Base-by-base conservation (phyloP, 1,284 basidiomycete genomes). In the Cutaneotrichosporon dermatis region DNA sequence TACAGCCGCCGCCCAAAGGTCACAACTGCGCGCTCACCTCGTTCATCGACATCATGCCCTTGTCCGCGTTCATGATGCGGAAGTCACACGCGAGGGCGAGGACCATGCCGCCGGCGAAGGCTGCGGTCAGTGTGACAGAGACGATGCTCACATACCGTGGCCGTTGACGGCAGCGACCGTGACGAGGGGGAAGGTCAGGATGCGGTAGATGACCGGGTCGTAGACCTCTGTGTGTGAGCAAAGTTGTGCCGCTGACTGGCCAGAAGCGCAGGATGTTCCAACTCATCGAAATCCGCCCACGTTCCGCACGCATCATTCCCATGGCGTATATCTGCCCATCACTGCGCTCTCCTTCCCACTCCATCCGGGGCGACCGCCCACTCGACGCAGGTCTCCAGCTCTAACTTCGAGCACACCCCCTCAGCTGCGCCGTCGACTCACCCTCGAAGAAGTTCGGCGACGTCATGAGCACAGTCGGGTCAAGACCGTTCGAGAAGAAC, bases 21-120 rank as follows among this genome's bases (percentile, higher is more conserved):
- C 25, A 25, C 25, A 25, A 25, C 3, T 13, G 39, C 6, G 10
- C 2, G 65, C 75, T 63, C 63, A 90, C 88, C 80, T 97, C 93
- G 73, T 96, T 96, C 92, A 96, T 95, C 74, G 85, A 90, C 60
- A 92, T 79, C 86, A 90, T 93, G 9, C 88, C 88, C 70, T 84
- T 86, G 67, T 83, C 87, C 15, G 86, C 88, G 64, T 90, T 88
- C 87, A 95, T 93, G 58, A 96, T 82, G 39, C 93, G 85, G 78
- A 91, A 95, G 76, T 97, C 93, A 74, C 92, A 95, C 4, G 83
- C 83, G 54, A 94, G 79, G 1, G 89, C 84, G 25, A 95, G 80
- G 69, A 91, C 85, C 72, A 91, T 86, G 13, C 86, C 93, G 10
- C 83, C 93, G 3, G 93, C 93, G 73, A 92, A 96, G 58, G 87